Percentiles rank a stretch among this genome's conserved stretches.
Evolutionary conservation across 768 basidiomycete genomes (phyloP).

Genomic region (Rhodotorula kratochvilovae): DNA sequence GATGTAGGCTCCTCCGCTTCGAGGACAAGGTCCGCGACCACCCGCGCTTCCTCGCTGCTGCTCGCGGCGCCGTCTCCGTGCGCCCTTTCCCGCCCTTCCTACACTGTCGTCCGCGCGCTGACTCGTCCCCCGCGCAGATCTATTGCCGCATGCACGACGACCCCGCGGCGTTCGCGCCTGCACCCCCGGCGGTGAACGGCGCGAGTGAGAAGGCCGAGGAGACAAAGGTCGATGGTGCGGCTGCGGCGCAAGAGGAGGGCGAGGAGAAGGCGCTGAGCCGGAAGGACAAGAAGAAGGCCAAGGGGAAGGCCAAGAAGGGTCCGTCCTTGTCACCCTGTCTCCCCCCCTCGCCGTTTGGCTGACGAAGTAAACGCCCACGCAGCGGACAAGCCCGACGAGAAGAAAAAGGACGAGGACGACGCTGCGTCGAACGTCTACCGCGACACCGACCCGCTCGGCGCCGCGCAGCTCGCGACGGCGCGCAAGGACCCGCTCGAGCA

Average conservation of each 20-base stretch:
- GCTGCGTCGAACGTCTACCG: slow-evolving; percentile 46
- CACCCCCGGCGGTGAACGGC: background rate
- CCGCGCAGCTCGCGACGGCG: slow-evolving; percentile 58
- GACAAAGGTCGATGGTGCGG: background rate
- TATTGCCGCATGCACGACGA: slow-evolving; percentile 68
- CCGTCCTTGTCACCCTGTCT: slow-evolving; percentile 10
- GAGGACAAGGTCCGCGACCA: slow-evolving; percentile 74
- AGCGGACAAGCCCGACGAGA: background rate
- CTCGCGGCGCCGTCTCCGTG: slow-evolving; percentile 58
- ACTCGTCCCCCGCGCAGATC: slow-evolving; percentile 54
- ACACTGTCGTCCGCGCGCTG: background rate
- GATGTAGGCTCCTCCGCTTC: slow-evolving; percentile 68
- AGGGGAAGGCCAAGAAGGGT: slow-evolving; percentile 73
- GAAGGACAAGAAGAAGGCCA: slow-evolving; percentile 59
- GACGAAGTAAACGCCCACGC: too few species aligned
- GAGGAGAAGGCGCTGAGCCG: slow-evolving; percentile 68
- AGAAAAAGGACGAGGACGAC: slow-evolving; percentile 37
- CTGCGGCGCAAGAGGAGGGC: background rate
- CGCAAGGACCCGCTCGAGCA: slow-evolving; percentile 63
- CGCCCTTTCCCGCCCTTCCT: slow-evolving; percentile 48
- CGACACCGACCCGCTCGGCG: slow-evolving; percentile 76
- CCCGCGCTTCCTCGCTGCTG: slow-evolving; percentile 68
- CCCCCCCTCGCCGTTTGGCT: background rate
- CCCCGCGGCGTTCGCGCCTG: slow-evolving; percentile 49
- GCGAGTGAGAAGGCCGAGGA: background rate